phyloP scores from a whole-genome alignment of 768 basidiomycete genomes.

The Suillus lakei region DNA sequence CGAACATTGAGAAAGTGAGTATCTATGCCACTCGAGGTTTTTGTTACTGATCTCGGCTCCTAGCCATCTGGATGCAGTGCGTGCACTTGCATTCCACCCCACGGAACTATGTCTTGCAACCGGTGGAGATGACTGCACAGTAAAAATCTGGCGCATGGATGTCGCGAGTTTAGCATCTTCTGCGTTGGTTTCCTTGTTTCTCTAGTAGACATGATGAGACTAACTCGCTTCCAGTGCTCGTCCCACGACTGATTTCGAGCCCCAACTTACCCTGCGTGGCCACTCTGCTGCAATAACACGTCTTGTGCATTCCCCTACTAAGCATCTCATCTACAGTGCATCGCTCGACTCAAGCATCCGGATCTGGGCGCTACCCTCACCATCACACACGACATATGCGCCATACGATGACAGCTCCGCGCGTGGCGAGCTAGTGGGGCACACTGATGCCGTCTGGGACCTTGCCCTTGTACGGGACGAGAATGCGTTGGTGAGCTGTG shows the following conservation, averaged over 20 bases:
- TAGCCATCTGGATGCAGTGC: conserved; percentile 93
- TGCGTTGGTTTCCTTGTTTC: conserved; percentile 57
- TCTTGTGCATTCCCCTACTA: conserved; percentile 77
- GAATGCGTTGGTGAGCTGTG: conserved; percentile 84
- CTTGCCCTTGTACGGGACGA: conserved; percentile 85
- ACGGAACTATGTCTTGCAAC: conserved; percentile 86
- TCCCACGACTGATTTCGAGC: conserved; percentile 86
- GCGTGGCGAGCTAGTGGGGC: conserved; percentile 84
- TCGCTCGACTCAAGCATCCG: conserved; percentile 94
- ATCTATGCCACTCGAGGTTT: conserved; percentile 14
- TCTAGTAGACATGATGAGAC: conserved; percentile 12
- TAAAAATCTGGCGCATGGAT: conserved; percentile 96
- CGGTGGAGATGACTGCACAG: conserved; percentile 92
- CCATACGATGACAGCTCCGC: conserved; percentile 83
- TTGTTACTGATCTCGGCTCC: conserved; percentile 13
- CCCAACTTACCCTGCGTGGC: conserved; percentile 90
- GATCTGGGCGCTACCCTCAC: conserved; percentile 82
- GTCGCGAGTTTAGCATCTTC: conserved; percentile 73
- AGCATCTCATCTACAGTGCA: conserved; percentile 84
- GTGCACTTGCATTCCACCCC: conserved; percentile 89
- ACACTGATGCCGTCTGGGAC: conserved; percentile 98
- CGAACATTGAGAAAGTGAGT: conserved; percentile 89
- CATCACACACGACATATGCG: conserved; percentile 86
- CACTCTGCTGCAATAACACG: conserved; percentile 92
- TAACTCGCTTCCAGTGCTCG: conserved; percentile 52